These are phyloP conservation scores for Adenanthera pavonina DNA, from an alignment of 306 rosid species.

Conservation along the genomic window DNA sequence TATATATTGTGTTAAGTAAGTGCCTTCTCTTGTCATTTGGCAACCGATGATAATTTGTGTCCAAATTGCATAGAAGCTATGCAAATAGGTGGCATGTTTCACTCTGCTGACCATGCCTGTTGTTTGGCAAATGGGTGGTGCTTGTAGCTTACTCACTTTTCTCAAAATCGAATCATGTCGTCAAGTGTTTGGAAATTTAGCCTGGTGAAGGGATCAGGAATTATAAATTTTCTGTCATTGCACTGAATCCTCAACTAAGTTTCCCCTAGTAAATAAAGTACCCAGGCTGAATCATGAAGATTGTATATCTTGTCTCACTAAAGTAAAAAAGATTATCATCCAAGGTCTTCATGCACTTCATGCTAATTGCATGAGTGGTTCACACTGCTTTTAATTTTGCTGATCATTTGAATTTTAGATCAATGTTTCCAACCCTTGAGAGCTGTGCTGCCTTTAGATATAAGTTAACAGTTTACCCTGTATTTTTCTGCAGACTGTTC, in stretches of 20 bases:
- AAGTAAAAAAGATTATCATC: conserved; percentile 9
- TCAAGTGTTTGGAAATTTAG: conserved; percentile 10
- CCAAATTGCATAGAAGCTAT: conserved; percentile 22
- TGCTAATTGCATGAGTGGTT: conserved; percentile 12
- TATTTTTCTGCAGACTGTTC: conserved; percentile 62
- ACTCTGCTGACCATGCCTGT: conserved; percentile 21
- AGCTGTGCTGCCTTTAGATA: conserved; percentile 14
- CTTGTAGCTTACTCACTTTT: not conserved
- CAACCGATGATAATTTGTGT: conserved; percentile 15
- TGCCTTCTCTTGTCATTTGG: conserved; percentile 1
- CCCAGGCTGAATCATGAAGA: conserved; percentile 11
- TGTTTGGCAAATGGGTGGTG: conserved; percentile 20
- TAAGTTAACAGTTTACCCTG: conserved; percentile 35
- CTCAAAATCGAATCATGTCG: conserved; percentile 14
- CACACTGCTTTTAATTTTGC: conserved; percentile 8
- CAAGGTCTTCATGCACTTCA: not conserved
- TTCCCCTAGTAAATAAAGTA: not conserved
- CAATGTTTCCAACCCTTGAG: conserved; percentile 24
- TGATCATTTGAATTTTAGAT: conserved; percentile 1
- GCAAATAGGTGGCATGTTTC: conserved; percentile 12
- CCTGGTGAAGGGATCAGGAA: conserved; percentile 5
- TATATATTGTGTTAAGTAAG: not conserved
- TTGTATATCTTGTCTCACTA: conserved; percentile 24
- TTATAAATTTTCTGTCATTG: conserved; percentile 3
- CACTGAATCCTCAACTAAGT: conserved; percentile 1